phyloP scores from a whole-genome alignment of 371 early-diverging fungal genomes.

The Mitosporidium daphniae region DNA sequence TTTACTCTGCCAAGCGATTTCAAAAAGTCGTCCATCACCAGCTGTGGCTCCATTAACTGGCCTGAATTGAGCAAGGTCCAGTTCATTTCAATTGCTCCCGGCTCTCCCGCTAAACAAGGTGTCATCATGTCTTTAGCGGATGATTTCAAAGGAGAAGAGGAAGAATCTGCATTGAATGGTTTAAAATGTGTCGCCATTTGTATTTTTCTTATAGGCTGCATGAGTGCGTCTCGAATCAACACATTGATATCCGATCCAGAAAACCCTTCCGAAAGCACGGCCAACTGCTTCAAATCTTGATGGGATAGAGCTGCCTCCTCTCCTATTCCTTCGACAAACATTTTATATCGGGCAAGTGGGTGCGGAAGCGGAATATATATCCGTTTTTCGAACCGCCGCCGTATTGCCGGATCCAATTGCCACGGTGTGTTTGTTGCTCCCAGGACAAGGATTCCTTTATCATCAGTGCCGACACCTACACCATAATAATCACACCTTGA shows the following conservation, averaged over 20 bases:
- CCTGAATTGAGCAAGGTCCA: slow-evolving; percentile 50
- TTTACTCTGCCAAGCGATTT: slow-evolving; percentile 29
- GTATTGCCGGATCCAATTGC: slow-evolving; percentile 63
- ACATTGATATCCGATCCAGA: slow-evolving; percentile 73
- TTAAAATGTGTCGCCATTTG: slow-evolving; percentile 78
- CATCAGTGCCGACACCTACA: slow-evolving; percentile 37
- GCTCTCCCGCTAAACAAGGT: slow-evolving; percentile 73
- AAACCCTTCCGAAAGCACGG: slow-evolving; percentile 44
- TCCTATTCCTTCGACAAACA: slow-evolving; percentile 61
- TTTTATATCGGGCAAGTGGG: slow-evolving; percentile 31
- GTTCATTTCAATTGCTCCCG: slow-evolving; percentile 38
- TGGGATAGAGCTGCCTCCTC: slow-evolving; percentile 27
- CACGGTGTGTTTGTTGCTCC: slow-evolving; percentile 89
- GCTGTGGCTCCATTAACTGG: slow-evolving; percentile 49
- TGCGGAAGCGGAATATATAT: slow-evolving; percentile 83
- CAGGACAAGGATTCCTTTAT: slow-evolving; percentile 51
- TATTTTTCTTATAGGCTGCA: slow-evolving; percentile 77
- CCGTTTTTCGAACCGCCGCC: slow-evolving; percentile 72
- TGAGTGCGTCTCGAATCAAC: slow-evolving; percentile 62
- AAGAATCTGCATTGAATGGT: slow-evolving; percentile 12
- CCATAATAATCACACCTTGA: neutral
- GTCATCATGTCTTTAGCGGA: slow-evolving; percentile 8
- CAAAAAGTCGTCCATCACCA: slow-evolving; percentile 40
- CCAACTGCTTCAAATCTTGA: slow-evolving; percentile 27
- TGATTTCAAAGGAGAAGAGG: slow-evolving; percentile 1